Percentiles rank a stretch among this genome's conserved stretches.
Evolutionary conservation across 2,329 filamentous ascomycete species (phyloP).

Genomic region (Colletotrichum phormii): DNA sequence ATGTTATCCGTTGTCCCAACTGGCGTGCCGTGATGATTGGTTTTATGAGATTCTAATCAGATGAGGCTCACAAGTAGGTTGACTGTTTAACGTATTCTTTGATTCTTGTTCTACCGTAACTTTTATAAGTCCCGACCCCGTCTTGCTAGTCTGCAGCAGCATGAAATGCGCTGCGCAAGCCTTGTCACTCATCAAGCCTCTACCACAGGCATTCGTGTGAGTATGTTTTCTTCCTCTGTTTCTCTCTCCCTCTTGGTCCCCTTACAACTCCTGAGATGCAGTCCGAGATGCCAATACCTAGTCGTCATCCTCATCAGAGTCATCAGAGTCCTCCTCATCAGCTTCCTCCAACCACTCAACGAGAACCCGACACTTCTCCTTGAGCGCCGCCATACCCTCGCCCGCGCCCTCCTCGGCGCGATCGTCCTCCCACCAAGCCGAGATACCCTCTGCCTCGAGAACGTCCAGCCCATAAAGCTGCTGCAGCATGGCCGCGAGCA

Average conservation of each 20-base stretch:
- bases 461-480: conserved; percentile 88
- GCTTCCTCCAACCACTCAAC: conserved; percentile 88
- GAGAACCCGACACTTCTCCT: conserved; percentile 79
- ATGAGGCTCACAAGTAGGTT: neutral
- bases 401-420: conserved; percentile 74
- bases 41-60: too few relatives aligned
- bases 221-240: neutral
- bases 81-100: neutral
- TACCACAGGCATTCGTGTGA: neutral
- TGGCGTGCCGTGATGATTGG: neutral
- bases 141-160: neutral
- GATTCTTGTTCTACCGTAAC: neutral
- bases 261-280: neutral
- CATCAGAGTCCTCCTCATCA: conserved; percentile 76
- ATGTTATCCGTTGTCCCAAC: neutral
- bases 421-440: conserved; percentile 88
- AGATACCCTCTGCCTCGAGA: conserved; percentile 88
- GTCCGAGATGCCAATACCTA: conserved; percentile 28
- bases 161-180: neutral
- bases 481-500: conserved; percentile 84
- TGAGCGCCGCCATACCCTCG: conserved; percentile 77
- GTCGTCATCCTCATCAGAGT: conserved; percentile 52
- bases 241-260: neutral
- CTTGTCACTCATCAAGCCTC: neutral
- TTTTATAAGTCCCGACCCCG: neutral